Conservation (phyloP, 345 rosid species). For the Gossypium australe region DNA sequence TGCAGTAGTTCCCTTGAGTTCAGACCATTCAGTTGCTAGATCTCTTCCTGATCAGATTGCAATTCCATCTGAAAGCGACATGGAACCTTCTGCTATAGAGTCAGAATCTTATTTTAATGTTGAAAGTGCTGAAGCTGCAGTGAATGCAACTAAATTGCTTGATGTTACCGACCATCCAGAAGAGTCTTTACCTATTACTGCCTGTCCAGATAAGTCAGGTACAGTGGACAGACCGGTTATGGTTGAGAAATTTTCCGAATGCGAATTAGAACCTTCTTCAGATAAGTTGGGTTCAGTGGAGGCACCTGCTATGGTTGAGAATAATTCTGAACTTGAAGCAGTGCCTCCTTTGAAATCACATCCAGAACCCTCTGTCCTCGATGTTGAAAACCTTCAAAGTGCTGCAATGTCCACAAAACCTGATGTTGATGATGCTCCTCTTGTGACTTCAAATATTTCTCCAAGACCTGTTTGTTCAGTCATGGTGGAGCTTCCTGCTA, state of each 20-base stretch:
- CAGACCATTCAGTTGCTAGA: conserved; percentile 13
- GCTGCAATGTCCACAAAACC: conserved; percentile 8
- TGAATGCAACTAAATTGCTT: not conserved
- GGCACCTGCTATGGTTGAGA: conserved; percentile 10
- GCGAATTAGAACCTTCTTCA: not conserved
- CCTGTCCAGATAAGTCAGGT: not conserved
- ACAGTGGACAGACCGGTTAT: not conserved
- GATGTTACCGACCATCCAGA: not conserved
- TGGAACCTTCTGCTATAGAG: conserved; percentile 8
- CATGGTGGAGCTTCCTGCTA: not conserved
- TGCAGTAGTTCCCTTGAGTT: conserved; percentile 8
- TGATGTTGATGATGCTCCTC: conserved; percentile 12
- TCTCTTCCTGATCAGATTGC: conserved; percentile 11
- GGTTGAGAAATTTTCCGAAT: not conserved
- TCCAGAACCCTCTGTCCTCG: not conserved
- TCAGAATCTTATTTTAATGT: not conserved
- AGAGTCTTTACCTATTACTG: conserved; percentile 2
- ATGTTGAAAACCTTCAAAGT: not conserved
- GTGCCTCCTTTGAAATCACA: conserved; percentile 11
- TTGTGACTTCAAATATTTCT: not conserved
- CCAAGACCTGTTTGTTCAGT: not conserved
- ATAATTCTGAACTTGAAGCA: not conserved
- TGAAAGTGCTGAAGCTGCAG: not conserved
- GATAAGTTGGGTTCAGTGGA: conserved; percentile 2
- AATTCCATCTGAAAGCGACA: conserved; percentile 8